Conservation (phyloP, 352 stramenopile species). For the Phytophthora kernoviae region DNA sequence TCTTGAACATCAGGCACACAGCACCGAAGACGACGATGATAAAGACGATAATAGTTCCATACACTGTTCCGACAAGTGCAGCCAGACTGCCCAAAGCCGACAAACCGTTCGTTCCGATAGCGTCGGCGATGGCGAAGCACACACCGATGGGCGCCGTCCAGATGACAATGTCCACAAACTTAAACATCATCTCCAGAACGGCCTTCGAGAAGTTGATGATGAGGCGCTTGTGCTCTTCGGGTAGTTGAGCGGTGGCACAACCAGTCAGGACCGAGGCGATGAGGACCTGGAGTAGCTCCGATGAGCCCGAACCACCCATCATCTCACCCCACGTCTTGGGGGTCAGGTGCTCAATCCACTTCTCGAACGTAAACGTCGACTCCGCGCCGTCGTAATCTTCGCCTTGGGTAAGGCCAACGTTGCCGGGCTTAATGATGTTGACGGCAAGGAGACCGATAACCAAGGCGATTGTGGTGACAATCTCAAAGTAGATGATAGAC, state of each 20-base stretch:
- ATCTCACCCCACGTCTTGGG: conserved; percentile 75
- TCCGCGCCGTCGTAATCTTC: conserved; percentile 34
- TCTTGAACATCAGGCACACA: conserved; percentile 52
- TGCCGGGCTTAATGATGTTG: conserved; percentile 61
- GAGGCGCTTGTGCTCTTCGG: conserved; percentile 41
- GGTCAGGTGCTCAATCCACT: conserved; percentile 64
- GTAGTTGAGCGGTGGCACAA: conserved; percentile 38
- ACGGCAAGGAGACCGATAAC: conserved; percentile 52
- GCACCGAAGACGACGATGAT: conserved; percentile 51
- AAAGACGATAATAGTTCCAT: conserved; percentile 54
- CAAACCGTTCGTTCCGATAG: conserved; percentile 56
- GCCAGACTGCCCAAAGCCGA: conserved; percentile 42
- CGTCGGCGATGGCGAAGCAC: conserved; percentile 58
- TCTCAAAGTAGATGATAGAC: conserved; percentile 73
- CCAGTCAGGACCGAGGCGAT: conserved; percentile 52
- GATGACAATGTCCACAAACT: conserved; percentile 71
- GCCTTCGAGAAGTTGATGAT: conserved; percentile 49
- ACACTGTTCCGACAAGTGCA: conserved; percentile 48
- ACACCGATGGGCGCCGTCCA: conserved; percentile 64
- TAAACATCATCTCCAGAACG: conserved; percentile 73
- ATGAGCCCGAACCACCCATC: conserved; percentile 62
- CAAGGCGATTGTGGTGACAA: conserved; percentile 54
- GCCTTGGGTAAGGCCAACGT: conserved; percentile 39
- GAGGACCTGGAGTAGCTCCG: conserved; percentile 63
- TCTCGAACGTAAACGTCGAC: conserved; percentile 48